Evolutionary conservation across 1,139 yeast species (phyloP).

Genomic region (Magnusiomyces tetraspermus): DNA sequence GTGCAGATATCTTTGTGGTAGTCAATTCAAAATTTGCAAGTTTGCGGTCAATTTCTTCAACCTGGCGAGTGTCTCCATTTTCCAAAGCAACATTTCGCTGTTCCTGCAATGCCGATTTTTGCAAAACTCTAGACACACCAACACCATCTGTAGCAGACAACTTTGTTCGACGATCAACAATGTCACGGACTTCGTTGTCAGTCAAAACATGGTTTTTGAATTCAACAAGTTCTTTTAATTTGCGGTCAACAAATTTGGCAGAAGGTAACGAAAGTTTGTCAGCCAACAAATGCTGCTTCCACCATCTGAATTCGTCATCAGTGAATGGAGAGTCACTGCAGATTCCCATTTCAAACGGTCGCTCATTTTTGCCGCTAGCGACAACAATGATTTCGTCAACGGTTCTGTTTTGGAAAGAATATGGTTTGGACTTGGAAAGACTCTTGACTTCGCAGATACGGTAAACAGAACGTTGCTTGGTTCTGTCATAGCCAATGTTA

Average conservation of each 20-base stretch:
- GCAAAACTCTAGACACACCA: slow-evolving; percentile 72
- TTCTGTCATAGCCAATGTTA: slow-evolving; percentile 62
- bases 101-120: slow-evolving; percentile 63
- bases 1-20: slow-evolving; percentile 10
- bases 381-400: slow-evolving; percentile 39
- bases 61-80: slow-evolving; percentile 44
- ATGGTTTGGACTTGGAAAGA: slow-evolving; percentile 53
- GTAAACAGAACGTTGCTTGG: slow-evolving; percentile 58
- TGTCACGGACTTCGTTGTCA: slow-evolving; percentile 66
- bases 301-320: slow-evolving; percentile 63
- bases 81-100: slow-evolving; percentile 70
- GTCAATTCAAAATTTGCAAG: slow-evolving; percentile 36
- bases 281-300: slow-evolving; percentile 50
- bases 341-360: slow-evolving; percentile 63
- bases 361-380: slow-evolving; percentile 59
- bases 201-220: slow-evolving; percentile 61
- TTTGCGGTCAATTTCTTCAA: slow-evolving; percentile 46
- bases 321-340: slow-evolving; percentile 71
- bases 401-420: slow-evolving; percentile 36
- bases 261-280: slow-evolving; percentile 56
- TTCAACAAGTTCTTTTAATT: slow-evolving; percentile 48
- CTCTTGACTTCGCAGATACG: slow-evolving; percentile 76
- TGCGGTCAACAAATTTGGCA: slow-evolving; percentile 55
- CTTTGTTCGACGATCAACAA: slow-evolving; percentile 63
- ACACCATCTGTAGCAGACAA: slow-evolving; percentile 38